These are phyloP conservation scores for Niveomyces coronatus DNA, from an alignment of 2,329 filamentous ascomycete genomes.

Conservation along the genomic window DNA sequence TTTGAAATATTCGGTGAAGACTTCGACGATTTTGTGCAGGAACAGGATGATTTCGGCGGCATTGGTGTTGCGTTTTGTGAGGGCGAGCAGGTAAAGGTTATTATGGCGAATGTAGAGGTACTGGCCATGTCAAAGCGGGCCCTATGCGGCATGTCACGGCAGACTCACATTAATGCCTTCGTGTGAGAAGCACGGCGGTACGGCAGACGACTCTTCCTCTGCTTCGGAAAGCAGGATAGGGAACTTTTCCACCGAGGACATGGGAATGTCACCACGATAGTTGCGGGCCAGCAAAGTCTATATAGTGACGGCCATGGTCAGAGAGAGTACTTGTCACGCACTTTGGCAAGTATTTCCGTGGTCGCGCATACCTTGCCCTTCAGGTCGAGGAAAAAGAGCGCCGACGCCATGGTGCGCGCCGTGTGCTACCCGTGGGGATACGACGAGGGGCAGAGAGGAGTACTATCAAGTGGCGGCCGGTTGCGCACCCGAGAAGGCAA, in stretches of 20 bases:
- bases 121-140: slow-evolving; percentile 30
- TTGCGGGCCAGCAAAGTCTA: slow-evolving; percentile 97
- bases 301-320: too few relatives aligned
- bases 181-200: slow-evolving; percentile 94
- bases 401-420: slow-evolving; percentile 70
- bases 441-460: slow-evolving; percentile 19
- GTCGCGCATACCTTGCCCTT: slow-evolving; percentile 90
- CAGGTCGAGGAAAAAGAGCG: slow-evolving; percentile 95
- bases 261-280: slow-evolving; percentile 96
- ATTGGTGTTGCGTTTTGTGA: slow-evolving; percentile 98
- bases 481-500: too few relatives aligned
- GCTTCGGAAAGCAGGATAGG: slow-evolving; percentile 92
- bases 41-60: slow-evolving; percentile 97
- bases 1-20: slow-evolving; percentile 99
- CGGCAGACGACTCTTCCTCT: slow-evolving; percentile 96
- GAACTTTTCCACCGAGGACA: slow-evolving; percentile 98
- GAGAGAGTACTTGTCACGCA: neutral
- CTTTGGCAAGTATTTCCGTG: too few relatives aligned
- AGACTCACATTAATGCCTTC: slow-evolving; percentile 89
- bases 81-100: slow-evolving; percentile 93
- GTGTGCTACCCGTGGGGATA: slow-evolving; percentile 12
- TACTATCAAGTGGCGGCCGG: slow-evolving; percentile 15
- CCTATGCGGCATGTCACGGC: neutral
- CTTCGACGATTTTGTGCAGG: slow-evolving; percentile 94
- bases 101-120: slow-evolving; percentile 99